Base-by-base conservation (phyloP, 2,329 filamentous ascomycete species). In the Ascochyta koolunga region DNA sequence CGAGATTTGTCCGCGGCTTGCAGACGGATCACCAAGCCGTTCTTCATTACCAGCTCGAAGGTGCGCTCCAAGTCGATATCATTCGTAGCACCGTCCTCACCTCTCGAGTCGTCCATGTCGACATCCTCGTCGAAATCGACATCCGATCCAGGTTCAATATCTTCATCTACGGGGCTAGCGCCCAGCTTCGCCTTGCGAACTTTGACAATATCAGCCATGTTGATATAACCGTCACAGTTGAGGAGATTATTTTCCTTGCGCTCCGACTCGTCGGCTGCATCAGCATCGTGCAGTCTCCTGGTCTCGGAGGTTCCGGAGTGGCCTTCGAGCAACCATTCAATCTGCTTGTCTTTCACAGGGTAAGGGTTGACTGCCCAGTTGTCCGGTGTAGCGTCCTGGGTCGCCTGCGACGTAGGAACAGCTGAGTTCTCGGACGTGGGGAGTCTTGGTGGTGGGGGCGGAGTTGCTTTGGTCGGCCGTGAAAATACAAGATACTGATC, bases 401-500 rank as follows among this genome's bases (percentile, higher is more conserved):
- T 82, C 47, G 85, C 76, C 44, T 79, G 77, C 6, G 82, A 77
- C 32, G 79, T 79, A 2, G 86, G 86, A 13, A 87, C 74, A 39
- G 74, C 74, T 1, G 76, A 72, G 1, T 77, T 76, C 11, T 69
- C 66, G 11, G 76, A 70, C 15, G 74, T 76, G 6, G 77, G 77
- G 39, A 85, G 71, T 54, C 78, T 82, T 2, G 86, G 86, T 19
- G 83, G 83, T 27, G 83, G 80, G 4, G 86, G 85, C 7, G 86
- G 77, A 2, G 66, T 73, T 9, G 83, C 83, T 64, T 82, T 83
- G 2, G 83, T 80, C 10, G 86, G 86, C 46, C 80, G 79, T 53
- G 82, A 82, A 71, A 88, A 89, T 42, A 86, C 77, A 5, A 89
- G 72, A 54, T 81, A 86, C 56, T 87, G 83, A 61, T 88, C 83